Evolutionary conservation across 2,329 filamentous ascomycete species (phyloP), one percentile per base, ranked within the genome.

Genomic region (Xylaria polymorpha): DNA sequence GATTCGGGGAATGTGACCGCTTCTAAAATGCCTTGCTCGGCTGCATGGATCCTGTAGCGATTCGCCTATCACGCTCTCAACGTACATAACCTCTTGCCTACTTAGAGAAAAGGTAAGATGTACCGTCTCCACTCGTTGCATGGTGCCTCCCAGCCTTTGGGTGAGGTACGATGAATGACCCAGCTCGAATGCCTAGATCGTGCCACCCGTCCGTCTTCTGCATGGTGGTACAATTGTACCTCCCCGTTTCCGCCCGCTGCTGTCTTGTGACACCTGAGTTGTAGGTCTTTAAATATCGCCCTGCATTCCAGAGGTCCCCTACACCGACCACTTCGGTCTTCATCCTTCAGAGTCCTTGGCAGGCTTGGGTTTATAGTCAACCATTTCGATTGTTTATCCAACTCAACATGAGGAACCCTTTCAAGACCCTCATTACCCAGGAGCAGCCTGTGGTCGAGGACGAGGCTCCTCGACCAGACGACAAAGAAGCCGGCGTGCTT

Each of bases 371-470:
- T 56, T 35, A 51, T 37, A 57, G 29, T 61, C 50, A 55, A 39
- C 32, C 15, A 18, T 44, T 32, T 55, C 18, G 43, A 58, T 66
- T 53, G 53, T 46, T 57, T 53, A 60, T 62, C 53, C 39, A 46
- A 7, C 18, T n/a, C 39, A 61, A 70, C 44, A 76, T 76, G 76
- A 76, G 71, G 69, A 57, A 70, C 43, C 70, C 56, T 53, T 68
- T 71, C 22, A 67, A 63, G 51, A 62, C 67, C 48, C 69, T 69
- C 65, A 29, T 66, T 37, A 64, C 64, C 44, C 69, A 71, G 37
- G 76, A 78, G 67, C 70, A 62, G 61, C 76, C 77, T n/a, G 74
- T 78, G 32, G 75, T 67, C 12, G 77, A 79, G 43, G 71, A 74
- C 39, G 39, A 59, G 10, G 20, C 22, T 8, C 61, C 39, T 18